Evolutionary conservation across 257 asterid species (phyloP).

Genomic region (Craterostigma plantagineum): DNA sequence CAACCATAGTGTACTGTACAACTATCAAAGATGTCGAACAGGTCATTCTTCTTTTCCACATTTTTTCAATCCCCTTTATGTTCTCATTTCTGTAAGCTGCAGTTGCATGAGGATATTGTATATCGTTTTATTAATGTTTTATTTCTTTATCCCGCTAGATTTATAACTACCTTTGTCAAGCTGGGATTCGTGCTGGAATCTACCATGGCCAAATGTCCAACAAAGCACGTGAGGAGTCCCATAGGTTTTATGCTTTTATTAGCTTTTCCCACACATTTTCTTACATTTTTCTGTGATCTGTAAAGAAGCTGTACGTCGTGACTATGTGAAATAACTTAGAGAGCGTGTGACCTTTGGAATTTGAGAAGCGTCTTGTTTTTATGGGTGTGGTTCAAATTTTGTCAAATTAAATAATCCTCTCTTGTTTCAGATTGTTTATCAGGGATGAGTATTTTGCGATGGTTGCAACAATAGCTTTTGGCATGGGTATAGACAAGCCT

Average conservation of each 20-base stretch:
- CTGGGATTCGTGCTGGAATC: conserved; percentile 57
- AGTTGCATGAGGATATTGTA: not conserved
- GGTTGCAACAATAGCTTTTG: conserved; percentile 95
- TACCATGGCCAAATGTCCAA: conserved; percentile 89
- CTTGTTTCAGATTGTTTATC: conserved; percentile 61
- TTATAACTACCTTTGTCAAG: conserved; percentile 31
- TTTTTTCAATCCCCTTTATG: not conserved
- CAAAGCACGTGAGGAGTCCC: conserved; percentile 64
- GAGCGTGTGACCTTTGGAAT: too few species aligned
- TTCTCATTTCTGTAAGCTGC: not conserved
- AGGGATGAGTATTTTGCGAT: conserved; percentile 86
- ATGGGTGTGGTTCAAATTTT: too few species aligned
- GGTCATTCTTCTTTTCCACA: conserved; percentile 19
- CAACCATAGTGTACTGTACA: conserved; percentile 73
- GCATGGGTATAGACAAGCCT: conserved; percentile 98
- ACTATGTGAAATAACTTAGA: too few species aligned
- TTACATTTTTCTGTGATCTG: conserved; percentile 5
- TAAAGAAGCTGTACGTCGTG: not conserved
- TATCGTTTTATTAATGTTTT: not conserved
- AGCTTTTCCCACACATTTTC: conserved; percentile 1
- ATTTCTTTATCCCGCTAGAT: conserved; percentile 20
- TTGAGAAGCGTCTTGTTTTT: too few species aligned
- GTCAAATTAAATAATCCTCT: too few species aligned
- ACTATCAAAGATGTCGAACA: conserved; percentile 79
- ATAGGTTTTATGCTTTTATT: conserved; percentile 34